Evolutionary conservation across 352 stramenopile genomes (phyloP).

Genomic region (Lagenidium giganteum): DNA sequence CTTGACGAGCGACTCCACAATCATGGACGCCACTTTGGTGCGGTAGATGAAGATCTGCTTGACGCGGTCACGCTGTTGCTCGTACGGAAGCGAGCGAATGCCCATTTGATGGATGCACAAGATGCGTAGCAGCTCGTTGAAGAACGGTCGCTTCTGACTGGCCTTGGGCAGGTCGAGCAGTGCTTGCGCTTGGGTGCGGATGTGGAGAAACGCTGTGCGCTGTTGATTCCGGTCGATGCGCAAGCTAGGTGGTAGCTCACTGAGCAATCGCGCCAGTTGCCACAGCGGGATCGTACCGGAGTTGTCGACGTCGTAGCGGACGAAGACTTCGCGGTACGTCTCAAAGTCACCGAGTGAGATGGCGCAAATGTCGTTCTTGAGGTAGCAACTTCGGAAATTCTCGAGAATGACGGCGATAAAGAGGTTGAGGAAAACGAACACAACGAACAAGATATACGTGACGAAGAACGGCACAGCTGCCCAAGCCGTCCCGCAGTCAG

Average conservation of each 20-base stretch:
- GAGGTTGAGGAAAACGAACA: conserved; percentile 81
- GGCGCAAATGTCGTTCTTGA: conserved; percentile 66
- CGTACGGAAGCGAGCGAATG: conserved; percentile 71
- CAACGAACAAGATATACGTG: conserved; percentile 67
- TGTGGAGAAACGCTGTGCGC: conserved; percentile 56
- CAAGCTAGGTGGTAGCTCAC: conserved; percentile 46
- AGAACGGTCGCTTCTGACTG: conserved; percentile 45
- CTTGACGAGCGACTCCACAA: conserved; percentile 62
- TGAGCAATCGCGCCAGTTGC: conserved; percentile 55
- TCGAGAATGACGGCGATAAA: conserved; percentile 82
- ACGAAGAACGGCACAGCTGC: conserved; percentile 56
- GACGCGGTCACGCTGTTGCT: conserved; percentile 74
- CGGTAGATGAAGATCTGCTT: conserved; percentile 85
- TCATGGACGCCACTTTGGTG: conserved; percentile 69
- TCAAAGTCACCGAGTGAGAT: conserved; percentile 76
- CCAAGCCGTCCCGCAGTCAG: conserved; percentile 48
- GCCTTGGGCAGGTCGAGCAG: conserved; percentile 25
- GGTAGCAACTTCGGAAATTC: conserved; percentile 78
- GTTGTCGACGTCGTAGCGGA: conserved; percentile 49
- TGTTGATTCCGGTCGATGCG: conserved; percentile 34
- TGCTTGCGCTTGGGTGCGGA: conserved; percentile 61
- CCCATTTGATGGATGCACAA: conserved; percentile 77
- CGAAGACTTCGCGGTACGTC: conserved; percentile 65
- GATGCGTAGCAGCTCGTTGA: conserved; percentile 71
- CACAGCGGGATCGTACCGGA: conserved; percentile 54